Evolutionary conservation across 345 rosid species (phyloP), one percentile per base, ranked within the genome.

Genomic region (Raphanus sativus): DNA sequence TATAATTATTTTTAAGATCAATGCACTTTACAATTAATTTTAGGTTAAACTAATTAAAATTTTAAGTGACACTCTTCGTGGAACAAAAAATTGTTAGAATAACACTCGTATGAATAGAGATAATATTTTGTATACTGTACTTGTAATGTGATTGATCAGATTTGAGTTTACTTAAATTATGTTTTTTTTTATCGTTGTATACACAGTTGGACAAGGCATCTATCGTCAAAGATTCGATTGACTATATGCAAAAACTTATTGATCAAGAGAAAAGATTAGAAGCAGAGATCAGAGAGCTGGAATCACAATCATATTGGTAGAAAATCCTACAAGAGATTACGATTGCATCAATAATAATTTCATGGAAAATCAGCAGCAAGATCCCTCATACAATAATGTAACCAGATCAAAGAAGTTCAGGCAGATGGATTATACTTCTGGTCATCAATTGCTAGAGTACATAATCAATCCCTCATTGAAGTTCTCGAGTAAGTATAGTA

Each of bases 171-270:
- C 11, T 17, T 55, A 50, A 42, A 13, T 8, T 65, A 77, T 50
- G 2, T 30, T 0, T 16, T 9, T 12, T 15, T 52, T 15, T 5
- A 45, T 21, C 21, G 21, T 21, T 33, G 25, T 73, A 0, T 75
- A 52, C 15, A 0, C 71, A 94, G 98, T 89, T 94, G 97, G 98
- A 94, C 76, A 94, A 90, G 81, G 98, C 98, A 5, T 94, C 98
- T 8, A 88, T 91, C 75, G 86, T 94, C 70, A 94, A 88, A 79
- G 97, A 94, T 29, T 95, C 98, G 6, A 94, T 94, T 13, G 87
- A 85, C 30, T 92, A 94, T 77, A 92, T 94, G 60, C 92, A 92
- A 78, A 88, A 94, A 65, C 73, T 94, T 75, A 95, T 88, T 8
- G 90, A 92, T 0, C 95, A 90, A 77, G 92, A 94, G 84, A 86